phyloP scores from a whole-genome alignment of 768 basidiomycete genomes.

The Boletus rubropictus region DNA sequence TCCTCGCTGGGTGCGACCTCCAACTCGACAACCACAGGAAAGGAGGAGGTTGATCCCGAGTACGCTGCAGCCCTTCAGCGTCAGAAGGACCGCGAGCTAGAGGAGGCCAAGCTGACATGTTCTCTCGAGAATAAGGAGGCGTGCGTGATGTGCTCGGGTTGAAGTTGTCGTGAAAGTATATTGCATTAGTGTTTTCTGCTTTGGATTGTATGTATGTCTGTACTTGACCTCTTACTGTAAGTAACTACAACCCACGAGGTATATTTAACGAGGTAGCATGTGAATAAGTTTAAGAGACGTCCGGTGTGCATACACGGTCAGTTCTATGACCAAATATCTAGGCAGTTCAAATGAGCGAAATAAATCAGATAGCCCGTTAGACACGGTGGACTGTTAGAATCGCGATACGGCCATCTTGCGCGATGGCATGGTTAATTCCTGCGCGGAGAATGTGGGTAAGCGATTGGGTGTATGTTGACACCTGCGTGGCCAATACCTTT shows the following conservation, averaged over 20 bases:
- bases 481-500: conserved; percentile 42
- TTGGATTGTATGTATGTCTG: conserved; percentile 6
- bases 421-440: conserved; percentile 80
- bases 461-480: not conserved
- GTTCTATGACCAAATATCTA: too few relatives aligned
- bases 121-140: conserved; percentile 93
- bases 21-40: conserved; percentile 23
- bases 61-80: conserved; percentile 73
- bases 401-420: conserved; percentile 78
- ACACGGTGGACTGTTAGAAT: conserved; percentile 60
- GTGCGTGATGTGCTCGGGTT: conserved; percentile 88
- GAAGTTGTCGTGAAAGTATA: conserved; percentile 15
- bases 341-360: not conserved
- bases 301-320: too few relatives aligned
- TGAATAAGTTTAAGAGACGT: not conserved
- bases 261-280: conserved; percentile 7
- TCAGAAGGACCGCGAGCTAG: conserved; percentile 66
- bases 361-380: conserved; percentile 14
- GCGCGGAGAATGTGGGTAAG: conserved; percentile 2
- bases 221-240: too few relatives aligned
- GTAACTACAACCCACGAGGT: conserved; percentile 1
- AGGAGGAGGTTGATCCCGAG: conserved; percentile 52
- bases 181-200: not conserved
- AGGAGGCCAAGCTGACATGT: conserved; percentile 76
- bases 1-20: conserved; percentile 15